These are phyloP conservation scores for Monosporascus ibericus DNA, from an alignment of 2,329 filamentous ascomycete genomes.

Conservation along the genomic window DNA sequence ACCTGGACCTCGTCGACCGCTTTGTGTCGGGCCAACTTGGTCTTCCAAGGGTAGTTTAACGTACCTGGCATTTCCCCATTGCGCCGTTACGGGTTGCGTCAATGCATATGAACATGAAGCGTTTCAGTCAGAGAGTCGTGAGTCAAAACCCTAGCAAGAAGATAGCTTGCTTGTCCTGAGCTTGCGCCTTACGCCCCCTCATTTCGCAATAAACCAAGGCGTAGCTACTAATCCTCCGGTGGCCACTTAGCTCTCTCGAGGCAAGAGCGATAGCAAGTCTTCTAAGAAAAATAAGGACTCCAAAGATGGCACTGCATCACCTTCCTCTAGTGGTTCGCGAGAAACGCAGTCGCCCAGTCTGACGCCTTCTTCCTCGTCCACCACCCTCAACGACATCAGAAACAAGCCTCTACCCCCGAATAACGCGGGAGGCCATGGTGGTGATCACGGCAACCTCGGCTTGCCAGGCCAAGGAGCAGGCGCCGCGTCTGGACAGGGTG, in stretches of 20 bases:
- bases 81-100: not conserved
- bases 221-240: constrained; percentile 47
- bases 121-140: constrained; percentile 96
- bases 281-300: constrained; percentile 68
- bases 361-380: constrained; percentile 86
- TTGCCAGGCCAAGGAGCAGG: constrained; percentile 33
- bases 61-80: not conserved
- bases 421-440: constrained; percentile 35
- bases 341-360: constrained; percentile 57
- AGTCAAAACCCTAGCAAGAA: constrained; percentile 33
- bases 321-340: constrained; percentile 50
- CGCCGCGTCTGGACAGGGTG: constrained; percentile 25
- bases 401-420: constrained; percentile 70
- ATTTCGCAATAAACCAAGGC: no score
- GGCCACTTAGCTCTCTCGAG: constrained; percentile 76
- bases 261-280: constrained; percentile 81
- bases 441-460: constrained; percentile 35
- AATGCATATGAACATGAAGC: constrained; percentile 64
- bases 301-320: constrained; percentile 75
- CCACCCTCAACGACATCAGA: constrained; percentile 76
- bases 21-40: not conserved
- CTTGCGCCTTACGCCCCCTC: not conserved
- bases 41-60: not conserved
- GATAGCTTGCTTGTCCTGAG: constrained; percentile 7
- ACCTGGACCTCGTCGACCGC: not conserved